Evolutionary conservation across 257 asterid species (phyloP), one percentile per base, ranked within the genome.

Genomic region (Paraleonurus japonicus): DNA sequence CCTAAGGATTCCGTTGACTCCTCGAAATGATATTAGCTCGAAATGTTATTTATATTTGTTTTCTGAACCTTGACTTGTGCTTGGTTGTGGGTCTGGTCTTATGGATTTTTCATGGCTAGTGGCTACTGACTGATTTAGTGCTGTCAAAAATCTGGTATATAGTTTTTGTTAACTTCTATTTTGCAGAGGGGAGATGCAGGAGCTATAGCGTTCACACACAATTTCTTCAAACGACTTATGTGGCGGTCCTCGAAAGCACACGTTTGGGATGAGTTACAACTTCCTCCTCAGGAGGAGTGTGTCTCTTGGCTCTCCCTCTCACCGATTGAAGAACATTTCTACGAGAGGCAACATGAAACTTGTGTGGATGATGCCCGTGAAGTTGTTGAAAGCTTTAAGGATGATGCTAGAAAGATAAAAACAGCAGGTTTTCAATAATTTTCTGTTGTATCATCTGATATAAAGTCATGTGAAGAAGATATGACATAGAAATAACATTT

Each of bases 181-280:
- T 74, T 79, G 76, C 85, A 94, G 99, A 81, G 79, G 81, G 98
- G 99, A 61, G 98, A 91, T 91, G 78, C 84, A 67, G 90, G 89
- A 78, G 96, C 99, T 39, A 84, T 81, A 77, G 43, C 70, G 48
- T 94, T 91, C 79, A 76, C 96, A 0, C 96, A 94, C 57, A 81
- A 69, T 33, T 85, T 85, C 81, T 91, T 94, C 54, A 87, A 85
- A 72, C 88, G 79, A 61, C 76, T 91, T 47, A 88, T 94, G 98
- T 94, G 99, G 99, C 90, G 99, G 75, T 83, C 97, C 73, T 89
- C 99, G 47, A 94, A 94, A 79, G 82, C 66, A 48, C 87, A 86
- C 76, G 96, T 94, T 74, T 84, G 87, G 77, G 96, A 89, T 33
- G 99, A 94, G 80, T 78, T 94, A 43, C 85, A 84, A 71, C 89